Evolutionary conservation across 1,284 basidiomycete genomes (phyloP), one percentile per base, ranked within the genome.

Genomic region (Pseudozyma hubeiensis): DNA sequence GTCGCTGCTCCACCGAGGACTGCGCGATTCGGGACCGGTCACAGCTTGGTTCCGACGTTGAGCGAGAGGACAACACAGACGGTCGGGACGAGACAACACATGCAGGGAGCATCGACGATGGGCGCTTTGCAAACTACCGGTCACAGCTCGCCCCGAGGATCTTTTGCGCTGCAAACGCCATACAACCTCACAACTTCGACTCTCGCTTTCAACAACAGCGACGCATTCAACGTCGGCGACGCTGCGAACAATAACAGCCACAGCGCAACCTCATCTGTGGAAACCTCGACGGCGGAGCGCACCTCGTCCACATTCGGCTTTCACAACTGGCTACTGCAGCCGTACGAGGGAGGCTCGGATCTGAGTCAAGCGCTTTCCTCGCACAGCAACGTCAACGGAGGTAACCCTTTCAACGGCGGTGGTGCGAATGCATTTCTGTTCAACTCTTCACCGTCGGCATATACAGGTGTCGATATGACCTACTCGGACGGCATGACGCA

Each of bases 281-380:
- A 43, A 19, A 7, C 49, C 34, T 13, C 19, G 29, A n/a, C 45
- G 43, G 10, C 45, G 17, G 31, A 19, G 19, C 43, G 17, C 46
- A 56, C 17, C 39, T 47, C 44, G 54, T 60, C 66, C 7, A 54
- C 71, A 17, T 74, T 74, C 14, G 71, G 71, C 13, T 74, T 74
- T 31, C 71, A 74, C 65, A 68, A 74, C 30, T 74, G 65, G 64
- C 54, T 74, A 1, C 51, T 74, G 11, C 71, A 68, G 40, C 71
- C 71, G 16, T 74, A 74, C 47, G 71, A 74, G 29, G 71, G 71
- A 10, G 71, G 71, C 1, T 53, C 65, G 0, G 65, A 68, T 16
- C 29, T 69, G 14, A 37, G 53, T 5, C 31, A 53, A 4, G 52
- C 48, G 13, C 47, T 53, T 4, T 17, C 31, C 17, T 35, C 49